Evolutionary conservation across 2,329 filamentous ascomycete species (phyloP), one percentile per base, ranked within the genome.

Genomic region (Colletotrichum costaricense): DNA sequence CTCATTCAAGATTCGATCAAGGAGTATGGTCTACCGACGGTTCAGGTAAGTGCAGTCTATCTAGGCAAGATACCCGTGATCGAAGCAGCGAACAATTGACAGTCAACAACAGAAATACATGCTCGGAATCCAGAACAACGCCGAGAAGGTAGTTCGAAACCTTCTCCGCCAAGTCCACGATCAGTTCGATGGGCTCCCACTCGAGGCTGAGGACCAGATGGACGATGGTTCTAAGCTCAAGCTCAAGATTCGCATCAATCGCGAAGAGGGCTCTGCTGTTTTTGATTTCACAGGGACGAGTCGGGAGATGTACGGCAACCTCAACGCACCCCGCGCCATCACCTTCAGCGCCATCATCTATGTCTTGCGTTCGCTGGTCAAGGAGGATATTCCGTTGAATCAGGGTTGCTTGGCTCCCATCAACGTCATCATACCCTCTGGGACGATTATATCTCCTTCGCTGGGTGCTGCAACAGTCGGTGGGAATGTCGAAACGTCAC

Each of bases 351-450:
- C 78, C 12, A 79, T 79, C 56, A 26, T 55, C 52, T 24, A 28
- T 14, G 52, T 55, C 9, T 24, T 83, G 19, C 91, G 94, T 52
- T 94, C 92, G 78, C 87, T 97, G 72, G 95, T 97, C 77, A 91
- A 89, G 49, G 90, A 94, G 76, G 93, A 96, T 76, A 95, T 97
- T 16, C 94, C 94, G 0, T 88, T 97, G 5, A 97, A 97, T 83
- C 94, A 97, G 82, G 94, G 94, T 76, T 97, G 94, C 76, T 86
- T 97, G 2, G 90, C 90, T 63, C 94, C 94, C 0, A 93, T 96
- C 77, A 88, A 90, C 64, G 92, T 97, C 78, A 86, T 87, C 58
- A 94, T 49, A 49, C 42, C 8, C 95, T 64, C 93, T 94, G 78
- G 0, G 92, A 42, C 38, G 6, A 42, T 42, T 19, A 42, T 93